Conservation (phyloP, 164 flowering plant species). For the Kingdonia uniflora region DNA sequence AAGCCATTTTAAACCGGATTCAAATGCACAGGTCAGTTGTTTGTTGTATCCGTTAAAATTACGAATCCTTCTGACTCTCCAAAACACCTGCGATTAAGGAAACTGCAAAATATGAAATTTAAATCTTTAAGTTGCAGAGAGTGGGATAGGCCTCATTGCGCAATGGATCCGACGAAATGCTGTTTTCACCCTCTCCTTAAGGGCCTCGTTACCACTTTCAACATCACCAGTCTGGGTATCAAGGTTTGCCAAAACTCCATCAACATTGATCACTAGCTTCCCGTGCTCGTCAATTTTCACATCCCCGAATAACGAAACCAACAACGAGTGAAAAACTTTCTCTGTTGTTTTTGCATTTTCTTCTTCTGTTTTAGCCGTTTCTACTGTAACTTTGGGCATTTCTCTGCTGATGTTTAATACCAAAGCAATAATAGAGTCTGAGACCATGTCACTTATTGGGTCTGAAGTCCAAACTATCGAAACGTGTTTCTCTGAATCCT, state of each 20-base stretch:
- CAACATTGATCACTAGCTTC: conserved; percentile 62
- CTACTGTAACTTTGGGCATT: conserved; percentile 56
- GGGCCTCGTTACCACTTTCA: conserved; percentile 68
- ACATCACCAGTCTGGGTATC: conserved; percentile 78
- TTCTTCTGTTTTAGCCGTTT: conserved; percentile 44
- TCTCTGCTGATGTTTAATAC: conserved; percentile 67
- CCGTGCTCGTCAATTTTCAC: conserved; percentile 76
- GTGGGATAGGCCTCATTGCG: conserved; percentile 83
- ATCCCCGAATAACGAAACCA: conserved; percentile 84
- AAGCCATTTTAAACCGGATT: too few species aligned
- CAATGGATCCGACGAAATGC: conserved; percentile 63
- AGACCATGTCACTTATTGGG: conserved; percentile 94
- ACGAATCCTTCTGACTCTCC: too few species aligned
- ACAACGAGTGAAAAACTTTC: conserved; percentile 61
- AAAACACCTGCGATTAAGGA: too few species aligned
- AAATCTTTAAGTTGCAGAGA: conserved; percentile 18
- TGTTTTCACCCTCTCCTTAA: conserved; percentile 61
- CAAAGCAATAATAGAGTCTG: conserved; percentile 80
- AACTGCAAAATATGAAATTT: too few species aligned
- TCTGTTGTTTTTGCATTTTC: conserved; percentile 63
- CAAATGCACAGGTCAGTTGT: too few species aligned
- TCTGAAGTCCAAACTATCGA: conserved; percentile 87
- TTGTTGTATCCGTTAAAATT: too few species aligned
- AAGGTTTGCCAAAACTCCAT: conserved; percentile 63
- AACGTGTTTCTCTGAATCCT: conserved; percentile 72